Base-by-base conservation (phyloP, 108 stramenopile genomes). In the Seminavis robusta region DNA sequence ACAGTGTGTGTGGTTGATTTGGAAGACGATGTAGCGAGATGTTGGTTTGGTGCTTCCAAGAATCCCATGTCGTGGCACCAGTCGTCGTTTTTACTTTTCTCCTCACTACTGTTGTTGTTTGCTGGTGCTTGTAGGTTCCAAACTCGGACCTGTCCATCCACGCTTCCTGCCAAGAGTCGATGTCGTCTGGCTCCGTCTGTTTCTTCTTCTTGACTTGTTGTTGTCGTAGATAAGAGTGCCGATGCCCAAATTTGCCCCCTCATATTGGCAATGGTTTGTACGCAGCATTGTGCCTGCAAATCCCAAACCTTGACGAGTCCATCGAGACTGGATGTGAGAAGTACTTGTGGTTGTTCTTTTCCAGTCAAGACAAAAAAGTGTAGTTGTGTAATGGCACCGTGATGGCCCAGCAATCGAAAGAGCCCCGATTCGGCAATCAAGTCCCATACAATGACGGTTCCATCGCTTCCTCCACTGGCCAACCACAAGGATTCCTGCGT, bases 301-400 rank as follows among this genome's bases (percentile, higher is more conserved):
- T 99, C 98, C 97, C 97, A 99, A 28, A 97, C 69, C 77, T 99
- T 99, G 41, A 98, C 80, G n/a, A 97, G 72, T 37, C 94, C 90
- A 80, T 99, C 98, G 42, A 93, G 67, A 56, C 90, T 87, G 19
- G 87, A 77, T 6, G 96, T 90, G 6, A 93, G 71, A 34, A 98
- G 59, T n/a, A n/a, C n/a, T n/a, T n/a, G n/a, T n/a, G n/a, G n/a
- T 9, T 65, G 63, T 65, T 90, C 85, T 25, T 80, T 42, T 17
- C 62, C 69, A 13, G 33, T 17, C n/a, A 65, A 44, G 3, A 44
- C 32, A 17, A 92, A 50, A 79, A 98, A 97, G 29, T 52, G 47
- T 33, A 96, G 65, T 39, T 86, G 94, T 3, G 96, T 95, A 27
- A 97, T 85, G n/a, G 76, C 92, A 24, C 93, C 92, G 24, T 73